phyloP scores from a whole-genome alignment of 306 rosid species.

The Casuarina equisetifolia region DNA sequence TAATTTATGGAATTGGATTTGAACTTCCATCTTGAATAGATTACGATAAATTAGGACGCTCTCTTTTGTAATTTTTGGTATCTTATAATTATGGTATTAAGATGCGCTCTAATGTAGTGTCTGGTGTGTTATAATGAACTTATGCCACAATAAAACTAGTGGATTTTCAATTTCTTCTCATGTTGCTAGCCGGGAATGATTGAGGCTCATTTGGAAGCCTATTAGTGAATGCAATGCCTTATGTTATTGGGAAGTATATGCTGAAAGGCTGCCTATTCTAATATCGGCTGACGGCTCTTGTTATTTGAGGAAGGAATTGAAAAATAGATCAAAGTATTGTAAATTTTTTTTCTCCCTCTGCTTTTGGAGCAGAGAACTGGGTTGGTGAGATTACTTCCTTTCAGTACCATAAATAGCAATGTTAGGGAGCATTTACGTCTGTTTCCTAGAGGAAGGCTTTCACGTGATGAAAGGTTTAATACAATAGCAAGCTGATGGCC shows the following conservation, averaged over 20 bases:
- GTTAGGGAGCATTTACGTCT: background rate
- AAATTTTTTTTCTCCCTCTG: background rate
- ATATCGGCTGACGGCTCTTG: background rate
- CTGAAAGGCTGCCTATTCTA: too few relatives aligned
- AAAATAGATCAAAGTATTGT: background rate
- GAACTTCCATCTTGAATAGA: background rate
- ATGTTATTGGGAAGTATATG: too few relatives aligned
- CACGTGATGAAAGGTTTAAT: background rate
- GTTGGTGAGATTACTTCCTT: background rate
- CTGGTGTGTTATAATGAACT: background rate
- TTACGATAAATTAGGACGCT: background rate
- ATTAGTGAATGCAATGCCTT: background rate
- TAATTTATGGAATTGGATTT: background rate
- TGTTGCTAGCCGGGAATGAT: background rate
- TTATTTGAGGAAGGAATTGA: background rate
- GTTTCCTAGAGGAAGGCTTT: background rate
- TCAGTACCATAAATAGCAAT: background rate
- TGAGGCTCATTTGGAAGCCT: background rate
- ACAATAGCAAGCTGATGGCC: background rate
- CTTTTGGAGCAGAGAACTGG: background rate
- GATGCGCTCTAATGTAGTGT: too few relatives aligned
- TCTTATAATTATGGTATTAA: background rate
- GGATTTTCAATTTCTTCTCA: background rate
- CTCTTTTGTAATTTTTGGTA: background rate
- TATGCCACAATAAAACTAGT: background rate